Evolutionary conservation across 1,139 yeast genomes (phyloP), one percentile per base, ranked within the genome.

Genomic region (Protomyces inouyei): DNA sequence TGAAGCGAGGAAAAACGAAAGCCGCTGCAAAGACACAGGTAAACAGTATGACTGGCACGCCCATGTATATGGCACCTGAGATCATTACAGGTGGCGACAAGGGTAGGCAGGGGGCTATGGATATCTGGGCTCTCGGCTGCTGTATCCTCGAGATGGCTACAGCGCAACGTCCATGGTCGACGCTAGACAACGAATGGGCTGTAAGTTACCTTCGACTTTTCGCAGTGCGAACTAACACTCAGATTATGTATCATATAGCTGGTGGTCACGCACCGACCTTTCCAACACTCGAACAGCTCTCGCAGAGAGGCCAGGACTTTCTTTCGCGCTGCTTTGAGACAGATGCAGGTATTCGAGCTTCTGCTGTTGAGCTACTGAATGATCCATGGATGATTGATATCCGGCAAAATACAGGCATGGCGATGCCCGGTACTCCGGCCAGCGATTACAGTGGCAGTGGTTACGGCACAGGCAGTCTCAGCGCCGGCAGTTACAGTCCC

Each of bases 31-130:
- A 76, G 67, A 71, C 81, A 65, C 71, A 78, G 67, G 72, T 79
- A 61, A 76, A 79, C 67, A 76, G 78, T 52, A 85, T 92, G 85
- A 89, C 95, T 0, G 98, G 98, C 60, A 93, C 98, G 0, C 98
- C 98, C 18, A 93, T 93, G 98, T 93, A 93, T 75, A 93, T 93
- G 98, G 89, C 98, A 0, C 98, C 98, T 0, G 98, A 93, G 73
- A 91, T 90, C 0, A 91, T 93, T 65, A 88, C 95, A 0, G 97
- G 97, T 0, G 79, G 85, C 3, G 77, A 82, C 3, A 76, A 82
- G 2, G 88, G 86, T 51, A 81, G 83, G 66, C 85, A 82, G 71
- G 95, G 95, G 1, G 85, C 87, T 8, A 85, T 86, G 51, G 81
- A 78, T 69, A 74, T 81, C 72, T 75, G 86, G 86, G 73, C 98